A percentile compares a stretch with the other conserved stretches of the same genome.
These are phyloP conservation scores for Gossypium australe DNA, from an alignment of 345 rosid genomes.

Conservation along the genomic window DNA sequence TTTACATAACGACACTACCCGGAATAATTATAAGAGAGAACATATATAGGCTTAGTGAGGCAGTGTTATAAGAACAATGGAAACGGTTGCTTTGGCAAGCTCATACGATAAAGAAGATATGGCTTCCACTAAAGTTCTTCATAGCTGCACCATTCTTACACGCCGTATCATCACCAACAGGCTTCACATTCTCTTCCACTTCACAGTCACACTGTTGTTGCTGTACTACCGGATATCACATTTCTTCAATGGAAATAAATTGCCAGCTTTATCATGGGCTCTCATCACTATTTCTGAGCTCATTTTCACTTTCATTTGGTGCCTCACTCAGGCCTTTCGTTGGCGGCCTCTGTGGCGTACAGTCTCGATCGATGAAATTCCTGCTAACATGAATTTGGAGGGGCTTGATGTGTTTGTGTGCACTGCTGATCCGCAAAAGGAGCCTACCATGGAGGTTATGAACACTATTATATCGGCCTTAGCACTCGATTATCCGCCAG, in stretches of 20 bases:
- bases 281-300: neutral
- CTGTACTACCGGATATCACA: neutral
- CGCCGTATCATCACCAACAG: neutral
- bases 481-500: neutral
- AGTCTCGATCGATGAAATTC: neutral
- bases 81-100: neutral
- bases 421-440: neutral
- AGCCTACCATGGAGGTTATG: neutral
- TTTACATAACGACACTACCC: too few species aligned
- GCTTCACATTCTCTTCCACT: neutral
- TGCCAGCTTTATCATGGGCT: neutral
- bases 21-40: too few species aligned
- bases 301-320: neutral
- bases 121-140: neutral
- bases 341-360: neutral
- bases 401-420: neutral
- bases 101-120: neutral
- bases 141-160: neutral
- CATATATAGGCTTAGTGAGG: neutral
- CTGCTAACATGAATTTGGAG: neutral
- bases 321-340: neutral
- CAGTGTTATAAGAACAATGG: neutral
- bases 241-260: neutral
- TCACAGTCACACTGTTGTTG: neutral
- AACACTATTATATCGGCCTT: neutral